A percentile compares a stretch with the other conserved stretches of the same genome.
Conservation (phyloP, 768 basidiomycete species). For the Pisolithus albus region DNA sequence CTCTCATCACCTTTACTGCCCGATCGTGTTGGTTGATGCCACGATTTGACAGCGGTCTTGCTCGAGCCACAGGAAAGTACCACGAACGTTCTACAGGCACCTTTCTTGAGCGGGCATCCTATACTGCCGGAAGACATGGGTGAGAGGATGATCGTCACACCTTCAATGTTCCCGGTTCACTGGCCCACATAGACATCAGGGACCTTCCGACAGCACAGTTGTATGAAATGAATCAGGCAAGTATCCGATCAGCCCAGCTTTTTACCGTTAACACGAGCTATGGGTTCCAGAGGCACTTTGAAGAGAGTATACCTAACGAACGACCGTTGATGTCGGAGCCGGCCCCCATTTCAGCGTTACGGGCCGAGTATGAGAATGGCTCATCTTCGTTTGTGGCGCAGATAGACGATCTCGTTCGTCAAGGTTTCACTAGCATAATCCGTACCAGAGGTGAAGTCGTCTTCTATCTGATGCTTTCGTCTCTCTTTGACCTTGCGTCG, state of each 20-base stretch:
- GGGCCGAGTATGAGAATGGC: slow-evolving; percentile 55
- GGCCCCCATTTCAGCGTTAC: slow-evolving; percentile 46
- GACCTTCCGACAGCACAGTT: slow-evolving; percentile 29
- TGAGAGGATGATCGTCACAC: slow-evolving; percentile 1
- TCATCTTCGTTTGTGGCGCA: slow-evolving; percentile 59
- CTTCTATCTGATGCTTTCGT: slow-evolving; percentile 9
- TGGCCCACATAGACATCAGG: slow-evolving; percentile 23
- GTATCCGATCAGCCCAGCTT: slow-evolving; percentile 1
- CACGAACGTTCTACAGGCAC: slow-evolving; percentile 5
- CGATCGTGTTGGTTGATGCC: background rate
- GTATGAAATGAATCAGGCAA: slow-evolving; percentile 36
- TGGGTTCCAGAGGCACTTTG: slow-evolving; percentile 29
- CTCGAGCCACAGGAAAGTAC: slow-evolving; percentile 11
- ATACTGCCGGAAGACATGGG: slow-evolving; percentile 27
- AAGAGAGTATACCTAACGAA: slow-evolving; percentile 30
- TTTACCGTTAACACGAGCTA: background rate
- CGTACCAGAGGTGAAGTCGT: slow-evolving; percentile 56
- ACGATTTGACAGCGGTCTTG: slow-evolving; percentile 3
- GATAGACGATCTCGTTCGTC: slow-evolving; percentile 58
- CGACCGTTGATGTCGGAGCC: slow-evolving; percentile 52
- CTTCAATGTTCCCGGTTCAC: background rate
- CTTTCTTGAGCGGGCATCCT: slow-evolving; percentile 23
- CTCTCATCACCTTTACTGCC: background rate
- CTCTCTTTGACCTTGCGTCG: background rate
- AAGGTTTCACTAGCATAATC: slow-evolving; percentile 63